phyloP scores from a whole-genome alignment of 345 rosid species.

The Lepidium didymum region DNA sequence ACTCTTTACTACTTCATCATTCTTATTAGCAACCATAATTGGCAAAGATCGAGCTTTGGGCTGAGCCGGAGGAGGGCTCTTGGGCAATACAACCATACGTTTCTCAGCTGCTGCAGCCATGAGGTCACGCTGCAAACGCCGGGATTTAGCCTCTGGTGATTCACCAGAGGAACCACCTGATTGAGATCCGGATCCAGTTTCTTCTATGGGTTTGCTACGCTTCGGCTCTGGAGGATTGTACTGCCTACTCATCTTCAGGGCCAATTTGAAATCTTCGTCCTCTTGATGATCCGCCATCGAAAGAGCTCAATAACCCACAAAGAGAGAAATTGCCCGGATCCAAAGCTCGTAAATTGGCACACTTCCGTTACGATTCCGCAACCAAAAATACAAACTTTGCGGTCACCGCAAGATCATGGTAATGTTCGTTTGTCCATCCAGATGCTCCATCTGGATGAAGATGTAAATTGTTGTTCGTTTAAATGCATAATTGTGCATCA shows the following conservation, averaged over 20 bases:
- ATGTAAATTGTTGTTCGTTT: no score
- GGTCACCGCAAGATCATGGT: constrained; percentile 4
- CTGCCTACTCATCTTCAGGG: constrained; percentile 92
- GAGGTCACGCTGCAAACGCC: constrained; percentile 72
- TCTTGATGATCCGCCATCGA: constrained; percentile 92
- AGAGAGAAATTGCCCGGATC: neutral
- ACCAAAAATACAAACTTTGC: neutral
- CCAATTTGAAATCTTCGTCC: constrained; percentile 79
- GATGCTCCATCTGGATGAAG: no score
- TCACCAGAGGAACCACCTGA: constrained; percentile 8
- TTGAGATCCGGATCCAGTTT: constrained; percentile 30
- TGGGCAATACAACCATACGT: constrained; percentile 46
- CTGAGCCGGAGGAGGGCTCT: constrained; percentile 12
- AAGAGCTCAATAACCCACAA: neutral
- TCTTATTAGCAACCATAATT: constrained; percentile 4
- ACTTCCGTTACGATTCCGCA: constrained; percentile 4
- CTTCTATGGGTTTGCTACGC: constrained; percentile 83
- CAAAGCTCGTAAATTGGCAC: neutral
- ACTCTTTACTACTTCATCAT: constrained; percentile 16
- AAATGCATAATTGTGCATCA: no score
- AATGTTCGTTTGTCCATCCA: no score
- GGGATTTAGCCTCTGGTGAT: constrained; percentile 55
- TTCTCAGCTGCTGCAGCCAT: constrained; percentile 99
- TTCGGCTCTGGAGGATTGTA: constrained; percentile 84
- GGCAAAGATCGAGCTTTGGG: constrained; percentile 28